These are phyloP conservation scores for Mycena citricolor DNA, from an alignment of 1,284 basidiomycete species.

Conservation along the genomic window DNA sequence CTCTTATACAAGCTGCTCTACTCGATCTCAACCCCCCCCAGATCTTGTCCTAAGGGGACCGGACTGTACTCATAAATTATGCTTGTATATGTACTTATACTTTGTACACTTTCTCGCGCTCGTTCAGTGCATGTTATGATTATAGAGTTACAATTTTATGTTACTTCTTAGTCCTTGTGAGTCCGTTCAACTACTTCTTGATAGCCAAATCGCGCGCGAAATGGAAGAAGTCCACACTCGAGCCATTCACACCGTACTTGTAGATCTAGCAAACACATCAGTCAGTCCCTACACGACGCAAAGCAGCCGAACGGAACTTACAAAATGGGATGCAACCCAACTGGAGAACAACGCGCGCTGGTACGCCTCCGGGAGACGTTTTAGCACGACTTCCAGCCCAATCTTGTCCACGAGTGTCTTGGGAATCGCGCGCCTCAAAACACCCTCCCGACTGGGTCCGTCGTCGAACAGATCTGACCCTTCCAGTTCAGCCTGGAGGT, in stretches of 20 bases:
- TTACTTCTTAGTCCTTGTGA: no score
- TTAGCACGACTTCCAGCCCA: slow-evolving; percentile 79
- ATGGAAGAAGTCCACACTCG: slow-evolving; percentile 96
- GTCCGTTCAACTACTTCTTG: slow-evolving; percentile 2
- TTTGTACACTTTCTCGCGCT: no score
- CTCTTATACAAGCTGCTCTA: no score
- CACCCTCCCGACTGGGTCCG: slow-evolving; percentile 72
- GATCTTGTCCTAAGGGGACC: no score
- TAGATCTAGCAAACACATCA: slow-evolving; percentile 66
- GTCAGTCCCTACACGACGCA: slow-evolving; percentile 9
- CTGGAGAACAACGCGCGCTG: slow-evolving; percentile 89
- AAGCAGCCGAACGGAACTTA: slow-evolving; percentile 38
- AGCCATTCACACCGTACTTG: slow-evolving; percentile 87
- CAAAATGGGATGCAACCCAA: slow-evolving; percentile 88
- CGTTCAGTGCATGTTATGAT: no score
- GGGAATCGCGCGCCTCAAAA: slow-evolving; percentile 85
- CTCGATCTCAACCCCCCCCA: no score
- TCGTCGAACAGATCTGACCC: slow-evolving; percentile 89
- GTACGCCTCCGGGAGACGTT: slow-evolving; percentile 85
- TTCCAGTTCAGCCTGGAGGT: slow-evolving; percentile 89
- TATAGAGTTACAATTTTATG: no score
- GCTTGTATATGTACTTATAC: no score
- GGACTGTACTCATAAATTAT: no score
- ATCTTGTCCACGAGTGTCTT: slow-evolving; percentile 85
- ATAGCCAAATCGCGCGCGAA: slow-evolving; percentile 68